Evolutionary conservation across 1,284 basidiomycete species (phyloP).

Genomic region (Heterobasidion annosum): DNA sequence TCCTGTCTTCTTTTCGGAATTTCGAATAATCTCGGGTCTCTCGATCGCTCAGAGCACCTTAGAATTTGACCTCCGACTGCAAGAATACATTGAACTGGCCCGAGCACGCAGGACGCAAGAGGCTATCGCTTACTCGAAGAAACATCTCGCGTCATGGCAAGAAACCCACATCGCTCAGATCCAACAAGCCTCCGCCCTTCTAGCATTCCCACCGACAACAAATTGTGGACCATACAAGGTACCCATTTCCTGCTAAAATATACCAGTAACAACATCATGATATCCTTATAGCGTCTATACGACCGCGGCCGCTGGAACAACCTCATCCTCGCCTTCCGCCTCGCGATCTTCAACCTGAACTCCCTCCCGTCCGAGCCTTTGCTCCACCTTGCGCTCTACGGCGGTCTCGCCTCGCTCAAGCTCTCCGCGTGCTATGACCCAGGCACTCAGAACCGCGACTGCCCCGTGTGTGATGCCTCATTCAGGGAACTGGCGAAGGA

Average conservation of each 20-base stretch:
- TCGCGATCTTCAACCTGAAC: constrained; percentile 80
- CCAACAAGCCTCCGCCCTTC: constrained; percentile 65
- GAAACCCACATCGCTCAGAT: constrained; percentile 74
- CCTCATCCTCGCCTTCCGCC: constrained; percentile 71
- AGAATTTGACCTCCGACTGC: constrained; percentile 91
- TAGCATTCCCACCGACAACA: constrained; percentile 65
- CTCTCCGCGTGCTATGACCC: constrained; percentile 68
- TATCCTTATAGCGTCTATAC: constrained; percentile 63
- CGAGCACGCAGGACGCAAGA: constrained; percentile 58
- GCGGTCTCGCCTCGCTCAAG: constrained; percentile 82
- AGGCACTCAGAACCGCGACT: constrained; percentile 71
- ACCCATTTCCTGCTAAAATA: constrained; percentile 1
- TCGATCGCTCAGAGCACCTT: constrained; percentile 66
- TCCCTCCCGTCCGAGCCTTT: constrained; percentile 81
- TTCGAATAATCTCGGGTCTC: background rate
- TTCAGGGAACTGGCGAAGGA: constrained; percentile 75
- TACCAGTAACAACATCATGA: background rate
- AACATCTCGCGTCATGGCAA: constrained; percentile 79
- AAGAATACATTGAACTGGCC: constrained; percentile 93
- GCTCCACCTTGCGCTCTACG: constrained; percentile 80
- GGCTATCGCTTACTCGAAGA: constrained; percentile 82
- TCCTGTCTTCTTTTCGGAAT: background rate
- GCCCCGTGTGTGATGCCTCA: constrained; percentile 82
- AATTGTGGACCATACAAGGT: constrained; percentile 68
- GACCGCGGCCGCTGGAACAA: constrained; percentile 68